phyloP scores from a whole-genome alignment of 345 rosid species.

The Corchorus olitorius region DNA sequence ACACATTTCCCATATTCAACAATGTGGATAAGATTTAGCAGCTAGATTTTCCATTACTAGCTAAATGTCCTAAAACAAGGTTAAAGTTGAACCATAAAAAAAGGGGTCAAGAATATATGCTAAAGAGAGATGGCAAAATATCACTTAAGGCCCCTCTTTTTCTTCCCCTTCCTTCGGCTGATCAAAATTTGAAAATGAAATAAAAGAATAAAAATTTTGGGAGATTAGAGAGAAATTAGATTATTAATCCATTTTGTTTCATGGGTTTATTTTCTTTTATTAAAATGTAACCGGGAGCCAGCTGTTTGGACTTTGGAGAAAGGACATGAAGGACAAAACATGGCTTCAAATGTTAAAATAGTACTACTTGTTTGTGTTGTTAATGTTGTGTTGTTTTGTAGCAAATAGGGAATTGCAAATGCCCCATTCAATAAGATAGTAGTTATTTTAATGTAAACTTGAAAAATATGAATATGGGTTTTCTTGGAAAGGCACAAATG shows the following conservation, averaged over 20 bases:
- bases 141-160: slow-evolving; percentile 13
- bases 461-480: slow-evolving; percentile 20
- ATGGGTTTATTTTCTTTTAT: background rate
- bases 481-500: slow-evolving; percentile 7
- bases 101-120: background rate
- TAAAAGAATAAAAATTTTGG: slow-evolving; percentile 12
- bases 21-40: slow-evolving; percentile 19
- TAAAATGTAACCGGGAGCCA: background rate
- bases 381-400: slow-evolving; percentile 19
- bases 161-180: background rate
- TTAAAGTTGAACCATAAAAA: background rate
- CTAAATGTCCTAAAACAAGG: background rate
- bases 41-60: slow-evolving; percentile 9
- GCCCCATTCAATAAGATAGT: slow-evolving; percentile 18
- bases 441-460: background rate
- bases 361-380: slow-evolving; percentile 9
- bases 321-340: slow-evolving; percentile 23
- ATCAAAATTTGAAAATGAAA: background rate
- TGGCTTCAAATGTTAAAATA: slow-evolving; percentile 21
- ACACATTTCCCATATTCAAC: slow-evolving; percentile 35
- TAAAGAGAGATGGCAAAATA: slow-evolving; percentile 3
- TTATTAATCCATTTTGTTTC: background rate
- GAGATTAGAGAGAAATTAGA: background rate
- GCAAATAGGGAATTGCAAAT: slow-evolving; percentile 12
- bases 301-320: slow-evolving; percentile 7